phyloP scores from a whole-genome alignment of 2,329 filamentous ascomycete species.

The Arthroderma sp. region DNA sequence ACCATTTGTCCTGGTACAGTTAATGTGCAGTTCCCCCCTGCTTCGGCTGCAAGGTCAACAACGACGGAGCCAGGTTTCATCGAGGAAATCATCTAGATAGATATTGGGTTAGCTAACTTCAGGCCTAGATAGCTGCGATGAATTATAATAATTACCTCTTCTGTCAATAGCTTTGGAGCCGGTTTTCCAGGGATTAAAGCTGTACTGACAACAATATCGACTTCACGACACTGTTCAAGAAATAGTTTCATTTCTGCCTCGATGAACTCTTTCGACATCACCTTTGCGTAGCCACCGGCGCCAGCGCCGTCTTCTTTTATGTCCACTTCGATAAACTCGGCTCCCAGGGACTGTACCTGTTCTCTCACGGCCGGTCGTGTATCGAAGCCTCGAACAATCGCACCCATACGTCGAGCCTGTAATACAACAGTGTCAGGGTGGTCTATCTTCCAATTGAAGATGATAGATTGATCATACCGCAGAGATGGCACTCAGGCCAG shows the following conservation, averaged over 20 bases:
- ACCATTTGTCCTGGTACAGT: slow-evolving; percentile 60
- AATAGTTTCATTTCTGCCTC: slow-evolving; percentile 89
- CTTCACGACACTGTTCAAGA: slow-evolving; percentile 70
- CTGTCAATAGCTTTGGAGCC: slow-evolving; percentile 72
- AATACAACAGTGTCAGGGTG: background rate
- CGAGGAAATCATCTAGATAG: slow-evolving; percentile 52
- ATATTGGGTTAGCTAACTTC: background rate
- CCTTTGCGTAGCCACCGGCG: slow-evolving; percentile 77
- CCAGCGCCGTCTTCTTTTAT: slow-evolving; percentile 74
- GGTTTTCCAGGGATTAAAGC: slow-evolving; percentile 78
- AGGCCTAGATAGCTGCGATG: background rate
- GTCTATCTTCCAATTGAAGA: background rate
- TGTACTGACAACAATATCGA: slow-evolving; percentile 86
- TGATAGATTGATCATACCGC: slow-evolving; percentile 37
- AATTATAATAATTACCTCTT: slow-evolving; percentile 33
- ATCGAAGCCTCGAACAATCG: slow-evolving; percentile 81
- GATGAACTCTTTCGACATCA: slow-evolving; percentile 89
- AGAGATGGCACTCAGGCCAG: slow-evolving; percentile 75
- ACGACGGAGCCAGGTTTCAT: slow-evolving; percentile 87
- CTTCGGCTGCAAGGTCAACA: slow-evolving; percentile 77
- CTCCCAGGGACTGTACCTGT: slow-evolving; percentile 79
- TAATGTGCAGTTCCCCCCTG: slow-evolving; percentile 75
- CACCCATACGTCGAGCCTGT: slow-evolving; percentile 65
- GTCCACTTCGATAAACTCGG: slow-evolving; percentile 79
- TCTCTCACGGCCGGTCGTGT: slow-evolving; percentile 78